Evolutionary conservation across 768 basidiomycete genomes (phyloP), one percentile per base, ranked within the genome.

Genomic region (Amanita polypyramis): DNA sequence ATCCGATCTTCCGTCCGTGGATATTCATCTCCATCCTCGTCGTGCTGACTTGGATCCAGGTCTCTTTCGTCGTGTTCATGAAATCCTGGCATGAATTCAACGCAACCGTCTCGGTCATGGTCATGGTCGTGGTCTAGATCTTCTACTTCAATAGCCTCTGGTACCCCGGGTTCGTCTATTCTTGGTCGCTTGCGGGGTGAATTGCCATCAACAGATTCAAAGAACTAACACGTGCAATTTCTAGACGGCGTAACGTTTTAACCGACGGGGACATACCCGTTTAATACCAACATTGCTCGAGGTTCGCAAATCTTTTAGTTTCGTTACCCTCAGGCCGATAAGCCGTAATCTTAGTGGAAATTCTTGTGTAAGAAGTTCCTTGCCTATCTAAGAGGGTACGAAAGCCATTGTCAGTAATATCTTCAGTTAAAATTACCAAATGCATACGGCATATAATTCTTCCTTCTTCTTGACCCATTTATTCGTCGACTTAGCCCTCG

Each of bases 311-410:
- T 99, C 95, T 58, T 87, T 88, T 55, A 99, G 66, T 52, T 89
- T 94, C 3, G 89, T 93, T 8, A 95, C 73, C 38, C 94, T 72
- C 21, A 99, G 66, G 4, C 95, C 95, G 53, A 99, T 84, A 17
- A 99, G 70, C 27, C 95, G 76, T 19, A 98, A 66, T 25, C 75
- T 79, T 23, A 94, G 61, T 0, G 91, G 91, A 30, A 87, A 64
- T 62, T 94, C 92, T 5, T 83, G 75, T 49, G 82, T 70, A 11
- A 99, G 69, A 10, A 97, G 71, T 47, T 89, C 85, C 55, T 83
- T 82, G 5, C 91, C 94, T 43, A 79, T 80, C 80, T 91, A 58
- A 45, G 15, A 36, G 45, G 17, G 27, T 11, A 10, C 6, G 21
- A 15, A 15, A 11, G 17, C 38, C 36, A 15, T 11, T 23, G 29